Conservation (phyloP, 2,329 filamentous ascomycete species). For the Pyrenophora teres region DNA sequence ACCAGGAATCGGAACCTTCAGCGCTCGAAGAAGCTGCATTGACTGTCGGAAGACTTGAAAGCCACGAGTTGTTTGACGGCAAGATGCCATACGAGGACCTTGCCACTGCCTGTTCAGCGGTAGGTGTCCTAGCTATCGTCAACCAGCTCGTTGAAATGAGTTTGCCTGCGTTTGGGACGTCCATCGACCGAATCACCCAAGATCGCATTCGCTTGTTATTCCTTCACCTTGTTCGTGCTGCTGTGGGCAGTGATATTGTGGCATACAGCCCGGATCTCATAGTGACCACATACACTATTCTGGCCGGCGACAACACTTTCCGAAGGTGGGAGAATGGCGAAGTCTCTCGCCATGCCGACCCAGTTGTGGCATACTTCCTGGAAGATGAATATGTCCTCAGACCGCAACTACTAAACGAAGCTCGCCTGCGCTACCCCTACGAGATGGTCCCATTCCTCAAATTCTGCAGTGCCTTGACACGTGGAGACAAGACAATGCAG, state of each 20-base stretch:
- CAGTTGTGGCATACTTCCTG: constrained; percentile 58
- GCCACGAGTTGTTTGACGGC: constrained; percentile 33
- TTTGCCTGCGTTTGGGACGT: constrained; percentile 52
- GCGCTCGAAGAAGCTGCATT: constrained; percentile 36
- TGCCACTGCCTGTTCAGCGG: constrained; percentile 30
- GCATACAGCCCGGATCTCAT: constrained; percentile 76
- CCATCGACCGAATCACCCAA: constrained; percentile 60
- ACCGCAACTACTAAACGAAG: constrained; percentile 65
- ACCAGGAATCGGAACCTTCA: constrained; percentile 20
- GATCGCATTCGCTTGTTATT: constrained; percentile 68
- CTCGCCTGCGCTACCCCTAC: constrained; percentile 80
- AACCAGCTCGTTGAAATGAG: constrained; percentile 32
- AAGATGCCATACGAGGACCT: constrained; percentile 33
- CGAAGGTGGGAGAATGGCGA: constrained; percentile 39
- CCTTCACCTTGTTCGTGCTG: constrained; percentile 71
- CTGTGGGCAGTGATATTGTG: constrained; percentile 62
- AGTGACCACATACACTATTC: constrained; percentile 65
- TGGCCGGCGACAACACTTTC: constrained; percentile 57
- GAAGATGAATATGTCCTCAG: constrained; percentile 61
- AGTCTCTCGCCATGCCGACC: constrained; percentile 28
- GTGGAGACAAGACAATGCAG: constrained; percentile 51
- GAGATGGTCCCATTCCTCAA: constrained; percentile 80
- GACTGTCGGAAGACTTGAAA: constrained; percentile 29
- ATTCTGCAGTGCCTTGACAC: constrained; percentile 68
- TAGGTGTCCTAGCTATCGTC: constrained; percentile 33